A percentile compares a stretch with the other conserved stretches of the same genome.
Conservation (phyloP, 352 stramenopile genomes). For the Phytophthora uliginosa region DNA sequence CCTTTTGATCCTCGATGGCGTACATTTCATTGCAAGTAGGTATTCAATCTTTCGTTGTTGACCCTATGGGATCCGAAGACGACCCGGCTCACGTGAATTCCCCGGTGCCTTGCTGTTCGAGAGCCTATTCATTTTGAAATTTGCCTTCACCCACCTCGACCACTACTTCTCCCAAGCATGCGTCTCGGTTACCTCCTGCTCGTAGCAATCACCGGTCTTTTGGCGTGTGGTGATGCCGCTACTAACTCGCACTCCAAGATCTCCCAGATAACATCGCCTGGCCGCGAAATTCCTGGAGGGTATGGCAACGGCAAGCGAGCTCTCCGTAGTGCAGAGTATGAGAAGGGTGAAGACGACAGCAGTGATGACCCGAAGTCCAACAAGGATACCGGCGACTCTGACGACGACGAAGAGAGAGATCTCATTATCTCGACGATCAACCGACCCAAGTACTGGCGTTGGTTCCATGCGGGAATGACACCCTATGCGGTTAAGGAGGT, state of each 20-base stretch:
- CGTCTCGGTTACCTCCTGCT: conserved; percentile 7
- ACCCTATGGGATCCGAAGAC: background rate
- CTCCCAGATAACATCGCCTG: background rate
- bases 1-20: background rate
- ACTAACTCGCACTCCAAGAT: background rate
- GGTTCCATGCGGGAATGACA: conserved; percentile 16
- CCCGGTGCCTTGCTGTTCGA: background rate
- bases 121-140: conserved; percentile 14
- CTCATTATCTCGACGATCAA: conserved; percentile 16
- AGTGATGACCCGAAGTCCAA: background rate
- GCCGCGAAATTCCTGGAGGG: background rate
- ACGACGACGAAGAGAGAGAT: conserved; percentile 20
- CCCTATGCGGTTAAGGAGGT: conserved; percentile 15
- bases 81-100: background rate
- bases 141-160: background rate
- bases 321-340: background rate
- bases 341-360: conserved; percentile 1
- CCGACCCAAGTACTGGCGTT: conserved; percentile 17
- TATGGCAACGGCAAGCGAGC: background rate
- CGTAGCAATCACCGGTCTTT: background rate
- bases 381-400: background rate
- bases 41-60: background rate
- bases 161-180: conserved; percentile 1
- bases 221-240: background rate
- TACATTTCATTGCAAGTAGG: too few relatives aligned